Evolutionary conservation across 2,329 filamentous ascomycete genomes (phyloP).

Genomic region (Colletotrichum siamense): DNA sequence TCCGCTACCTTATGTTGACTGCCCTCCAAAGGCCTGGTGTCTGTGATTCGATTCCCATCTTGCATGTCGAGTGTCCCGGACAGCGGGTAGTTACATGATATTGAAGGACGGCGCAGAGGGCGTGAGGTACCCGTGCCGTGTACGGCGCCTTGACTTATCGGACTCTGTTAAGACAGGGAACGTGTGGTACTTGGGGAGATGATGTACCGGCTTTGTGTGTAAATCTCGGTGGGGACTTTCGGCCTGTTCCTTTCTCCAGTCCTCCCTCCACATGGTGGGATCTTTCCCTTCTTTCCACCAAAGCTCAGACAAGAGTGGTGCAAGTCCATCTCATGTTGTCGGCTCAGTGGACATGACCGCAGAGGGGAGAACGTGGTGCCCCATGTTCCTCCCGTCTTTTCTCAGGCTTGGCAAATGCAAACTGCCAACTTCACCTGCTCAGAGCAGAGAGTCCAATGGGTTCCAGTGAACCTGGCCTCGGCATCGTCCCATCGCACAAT

Average conservation of each 20-base stretch:
- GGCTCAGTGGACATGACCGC: not conserved
- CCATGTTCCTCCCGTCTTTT: not conserved
- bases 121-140: not conserved
- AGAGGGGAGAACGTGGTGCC: not conserved
- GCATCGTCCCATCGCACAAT: not conserved
- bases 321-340: not conserved
- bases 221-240: not conserved
- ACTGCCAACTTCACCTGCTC: not conserved
- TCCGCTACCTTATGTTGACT: conserved; percentile 1
- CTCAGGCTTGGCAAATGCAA: not conserved
- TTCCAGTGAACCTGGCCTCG: not conserved
- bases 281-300: not conserved
- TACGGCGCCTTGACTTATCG: not conserved
- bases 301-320: not conserved
- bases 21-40: not conserved
- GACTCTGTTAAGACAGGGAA: not conserved
- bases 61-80: not conserved
- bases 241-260: not conserved
- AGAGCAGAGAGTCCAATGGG: not conserved
- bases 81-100: not conserved
- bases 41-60: conserved; percentile 3
- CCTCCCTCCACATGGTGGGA: not conserved
- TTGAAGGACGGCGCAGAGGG: not conserved
- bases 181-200: not conserved
- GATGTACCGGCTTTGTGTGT: not conserved